Conservation (phyloP, 345 rosid species). For the Lepidium didymum region DNA sequence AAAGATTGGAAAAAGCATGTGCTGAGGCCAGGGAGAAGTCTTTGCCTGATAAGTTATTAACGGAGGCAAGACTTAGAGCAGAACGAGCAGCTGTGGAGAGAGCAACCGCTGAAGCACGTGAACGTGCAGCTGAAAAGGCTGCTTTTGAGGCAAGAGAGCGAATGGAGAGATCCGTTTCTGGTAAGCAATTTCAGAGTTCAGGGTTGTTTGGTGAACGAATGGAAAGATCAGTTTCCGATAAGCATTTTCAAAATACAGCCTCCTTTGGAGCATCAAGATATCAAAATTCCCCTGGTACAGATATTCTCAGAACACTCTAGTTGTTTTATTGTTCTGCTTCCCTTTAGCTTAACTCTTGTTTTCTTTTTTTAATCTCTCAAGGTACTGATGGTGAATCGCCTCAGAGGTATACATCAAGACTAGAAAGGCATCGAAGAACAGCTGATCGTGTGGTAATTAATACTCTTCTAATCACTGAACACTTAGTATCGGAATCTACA, state of each 20-base stretch:
- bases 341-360: neutral
- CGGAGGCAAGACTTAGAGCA: conserved; percentile 63
- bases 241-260: conserved; percentile 40
- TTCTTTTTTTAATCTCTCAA: conserved; percentile 18
- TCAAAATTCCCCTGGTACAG: conserved; percentile 49
- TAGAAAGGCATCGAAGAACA: conserved; percentile 84
- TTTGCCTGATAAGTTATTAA: conserved; percentile 39
- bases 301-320: neutral
- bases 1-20: conserved; percentile 89
- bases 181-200: conserved; percentile 47
- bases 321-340: neutral
- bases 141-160: conserved; percentile 64
- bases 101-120: conserved; percentile 91
- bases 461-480: neutral
- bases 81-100: conserved; percentile 94
- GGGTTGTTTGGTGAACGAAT: conserved; percentile 25
- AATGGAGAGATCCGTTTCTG: conserved; percentile 57
- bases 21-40: conserved; percentile 84
- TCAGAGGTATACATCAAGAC: conserved; percentile 89
- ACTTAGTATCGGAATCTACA: neutral
- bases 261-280: conserved; percentile 44
- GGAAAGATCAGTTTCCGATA: conserved; percentile 43
- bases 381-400: conserved; percentile 82
- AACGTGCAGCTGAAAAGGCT: conserved; percentile 77
- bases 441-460: conserved; percentile 85